These are phyloP conservation scores for Auxenochlorella pyrenoidosa DNA, from an alignment of 139 green algal species.

Conservation along the genomic window DNA sequence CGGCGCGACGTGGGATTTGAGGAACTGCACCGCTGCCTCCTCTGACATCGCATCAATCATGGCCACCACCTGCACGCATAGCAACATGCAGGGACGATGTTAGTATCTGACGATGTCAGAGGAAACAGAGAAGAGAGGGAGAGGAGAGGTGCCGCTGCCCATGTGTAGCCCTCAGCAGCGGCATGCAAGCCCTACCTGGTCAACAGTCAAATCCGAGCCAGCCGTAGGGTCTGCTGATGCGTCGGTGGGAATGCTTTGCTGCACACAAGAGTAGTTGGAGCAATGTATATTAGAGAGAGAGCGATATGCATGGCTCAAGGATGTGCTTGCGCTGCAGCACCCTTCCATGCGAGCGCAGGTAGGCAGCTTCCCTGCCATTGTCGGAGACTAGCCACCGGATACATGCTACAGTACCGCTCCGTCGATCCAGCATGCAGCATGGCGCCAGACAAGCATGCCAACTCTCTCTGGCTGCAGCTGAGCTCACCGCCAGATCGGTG, in stretches of 20 bases:
- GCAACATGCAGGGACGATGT: background rate
- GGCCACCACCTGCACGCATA: background rate
- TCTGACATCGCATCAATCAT: background rate
- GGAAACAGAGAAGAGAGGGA: too few species aligned
- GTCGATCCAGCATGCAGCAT: too few species aligned
- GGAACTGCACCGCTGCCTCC: background rate
- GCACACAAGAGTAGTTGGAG: background rate
- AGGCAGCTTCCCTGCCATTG: too few species aligned
- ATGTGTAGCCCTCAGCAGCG: background rate
- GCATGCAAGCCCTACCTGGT: too few species aligned
- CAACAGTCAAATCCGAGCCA: background rate
- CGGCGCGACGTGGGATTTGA: constrained; percentile 11
- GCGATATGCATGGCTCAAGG: too few species aligned
- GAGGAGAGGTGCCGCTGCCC: too few species aligned
- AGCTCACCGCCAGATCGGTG: background rate
- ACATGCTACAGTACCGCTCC: too few species aligned
- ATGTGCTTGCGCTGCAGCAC: too few species aligned
- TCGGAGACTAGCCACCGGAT: too few species aligned
- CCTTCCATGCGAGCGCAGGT: too few species aligned
- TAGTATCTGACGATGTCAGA: background rate
- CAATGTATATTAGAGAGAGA: too few species aligned
- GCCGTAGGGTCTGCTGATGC: background rate
- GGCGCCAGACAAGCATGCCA: too few species aligned
- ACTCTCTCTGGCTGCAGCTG: background rate
- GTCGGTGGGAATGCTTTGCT: background rate